These are phyloP conservation scores for Yarrowia hollandica DNA, from an alignment of 805 yeast genomes.

Conservation along the genomic window DNA sequence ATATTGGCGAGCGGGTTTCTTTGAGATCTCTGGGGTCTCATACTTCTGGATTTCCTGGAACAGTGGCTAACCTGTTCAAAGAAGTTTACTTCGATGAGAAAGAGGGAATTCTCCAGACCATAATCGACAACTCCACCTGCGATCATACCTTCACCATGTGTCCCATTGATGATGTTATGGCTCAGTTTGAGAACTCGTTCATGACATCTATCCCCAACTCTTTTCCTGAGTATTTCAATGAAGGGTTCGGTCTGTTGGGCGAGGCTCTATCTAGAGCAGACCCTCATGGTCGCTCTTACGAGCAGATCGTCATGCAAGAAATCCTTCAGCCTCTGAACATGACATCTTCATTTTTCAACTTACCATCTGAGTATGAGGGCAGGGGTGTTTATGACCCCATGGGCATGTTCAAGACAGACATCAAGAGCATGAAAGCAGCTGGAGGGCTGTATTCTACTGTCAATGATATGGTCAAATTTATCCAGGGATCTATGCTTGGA, in stretches of 20 bases:
- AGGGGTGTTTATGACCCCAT: not conserved
- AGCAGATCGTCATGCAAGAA: not conserved
- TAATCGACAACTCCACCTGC: not conserved
- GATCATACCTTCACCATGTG: not conserved
- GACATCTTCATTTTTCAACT: constrained; percentile 3
- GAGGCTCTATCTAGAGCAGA: not conserved
- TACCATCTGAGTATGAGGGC: not conserved
- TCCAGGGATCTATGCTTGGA: constrained; percentile 16
- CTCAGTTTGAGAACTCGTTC: not conserved
- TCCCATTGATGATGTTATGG: not conserved
- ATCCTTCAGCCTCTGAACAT: not conserved
- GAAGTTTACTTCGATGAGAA: not conserved
- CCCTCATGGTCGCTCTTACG: not conserved
- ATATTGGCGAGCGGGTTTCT: not conserved
- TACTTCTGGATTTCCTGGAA: constrained; percentile 19
- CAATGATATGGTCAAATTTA: not conserved
- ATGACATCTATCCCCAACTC: constrained; percentile 12
- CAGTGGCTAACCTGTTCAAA: not conserved
- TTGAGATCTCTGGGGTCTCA: constrained; percentile 7
- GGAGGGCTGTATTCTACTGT: constrained; percentile 10
- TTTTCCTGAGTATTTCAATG: constrained; percentile 20
- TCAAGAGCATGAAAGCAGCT: not conserved
- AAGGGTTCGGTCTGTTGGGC: not conserved
- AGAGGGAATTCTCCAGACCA: not conserved
- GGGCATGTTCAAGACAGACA: not conserved